Percentiles rank a stretch among this genome's conserved stretches.
Conservation (phyloP, 2,329 filamentous ascomycete genomes). For the Fusarium abutilonis region DNA sequence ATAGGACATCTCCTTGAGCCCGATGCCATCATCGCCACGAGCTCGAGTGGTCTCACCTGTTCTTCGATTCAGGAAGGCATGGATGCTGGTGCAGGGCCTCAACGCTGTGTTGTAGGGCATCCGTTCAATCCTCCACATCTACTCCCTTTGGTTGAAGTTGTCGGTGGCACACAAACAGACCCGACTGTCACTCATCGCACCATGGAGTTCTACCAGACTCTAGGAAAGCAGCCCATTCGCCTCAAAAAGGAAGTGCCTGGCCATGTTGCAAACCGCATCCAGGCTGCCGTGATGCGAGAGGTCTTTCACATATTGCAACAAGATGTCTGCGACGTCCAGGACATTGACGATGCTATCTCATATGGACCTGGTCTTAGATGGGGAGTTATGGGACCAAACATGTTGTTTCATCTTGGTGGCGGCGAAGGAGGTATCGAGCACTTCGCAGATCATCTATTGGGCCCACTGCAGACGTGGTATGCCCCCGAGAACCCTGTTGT, state of each 20-base stretch:
- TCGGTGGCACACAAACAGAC: slow-evolving; percentile 14
- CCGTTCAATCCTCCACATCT: slow-evolving; percentile 23
- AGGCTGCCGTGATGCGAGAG: slow-evolving; percentile 26
- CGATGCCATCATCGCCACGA: slow-evolving; percentile 14
- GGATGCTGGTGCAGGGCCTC: background rate
- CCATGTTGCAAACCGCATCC: slow-evolving; percentile 24
- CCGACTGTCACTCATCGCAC: background rate
- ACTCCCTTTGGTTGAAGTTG: slow-evolving; percentile 21
- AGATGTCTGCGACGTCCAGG: slow-evolving; percentile 11
- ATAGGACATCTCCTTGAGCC: slow-evolving; percentile 1
- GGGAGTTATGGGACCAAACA: slow-evolving; percentile 24
- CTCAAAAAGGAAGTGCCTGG: slow-evolving; percentile 21
- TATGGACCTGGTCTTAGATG: slow-evolving; percentile 20
- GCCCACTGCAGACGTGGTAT: slow-evolving; percentile 19
- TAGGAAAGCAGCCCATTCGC: slow-evolving; percentile 20
- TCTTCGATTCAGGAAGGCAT: slow-evolving; percentile 22
- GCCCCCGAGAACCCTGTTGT: slow-evolving; percentile 20
- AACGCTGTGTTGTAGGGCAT: slow-evolving; percentile 20
- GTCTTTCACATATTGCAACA: slow-evolving; percentile 18
- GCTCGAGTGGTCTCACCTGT: slow-evolving; percentile 19
- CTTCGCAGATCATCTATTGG: slow-evolving; percentile 21
- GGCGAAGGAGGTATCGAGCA: slow-evolving; percentile 26
- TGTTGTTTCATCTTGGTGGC: slow-evolving; percentile 23
- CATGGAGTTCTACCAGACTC: slow-evolving; percentile 2
- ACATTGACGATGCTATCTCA: slow-evolving; percentile 23